Conservation (phyloP, 257 asterid genomes). For the Nemophila menziesii region DNA sequence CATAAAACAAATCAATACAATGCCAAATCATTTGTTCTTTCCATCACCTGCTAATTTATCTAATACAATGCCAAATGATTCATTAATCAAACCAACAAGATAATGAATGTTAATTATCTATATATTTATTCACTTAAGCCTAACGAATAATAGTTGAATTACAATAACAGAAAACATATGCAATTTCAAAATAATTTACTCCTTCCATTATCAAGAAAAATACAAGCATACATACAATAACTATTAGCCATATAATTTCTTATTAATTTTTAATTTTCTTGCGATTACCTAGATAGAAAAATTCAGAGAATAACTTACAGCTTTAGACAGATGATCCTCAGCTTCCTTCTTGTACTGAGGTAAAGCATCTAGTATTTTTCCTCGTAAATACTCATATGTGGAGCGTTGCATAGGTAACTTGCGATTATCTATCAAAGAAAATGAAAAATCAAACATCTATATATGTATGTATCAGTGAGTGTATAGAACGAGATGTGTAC, state of each 20-base stretch:
- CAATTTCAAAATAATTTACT: too few relatives aligned
- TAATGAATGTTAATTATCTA: too few relatives aligned
- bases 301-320: slow-evolving; percentile 36
- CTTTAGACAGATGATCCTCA: slow-evolving; percentile 90
- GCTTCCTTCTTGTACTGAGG: slow-evolving; percentile 83
- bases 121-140: too few relatives aligned
- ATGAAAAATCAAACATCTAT: background rate
- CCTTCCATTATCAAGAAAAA: background rate
- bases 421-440: slow-evolving; percentile 51
- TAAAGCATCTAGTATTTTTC: slow-evolving; percentile 66
- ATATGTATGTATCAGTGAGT: too few relatives aligned
- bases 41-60: too few relatives aligned
- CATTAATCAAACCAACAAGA: too few relatives aligned
- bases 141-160: too few relatives aligned
- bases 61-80: too few relatives aligned
- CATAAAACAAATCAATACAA: background rate
- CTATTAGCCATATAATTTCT: too few relatives aligned
- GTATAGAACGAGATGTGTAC: slow-evolving; percentile 14
- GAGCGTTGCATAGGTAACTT: slow-evolving; percentile 61
- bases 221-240: background rate
- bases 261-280: too few relatives aligned
- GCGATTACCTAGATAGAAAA: too few relatives aligned
- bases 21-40: background rate
- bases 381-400: slow-evolving; percentile 65
- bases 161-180: too few relatives aligned